Conservation (phyloP, 169 alveolate species). For the Cryptosporidium parvum region DNA sequence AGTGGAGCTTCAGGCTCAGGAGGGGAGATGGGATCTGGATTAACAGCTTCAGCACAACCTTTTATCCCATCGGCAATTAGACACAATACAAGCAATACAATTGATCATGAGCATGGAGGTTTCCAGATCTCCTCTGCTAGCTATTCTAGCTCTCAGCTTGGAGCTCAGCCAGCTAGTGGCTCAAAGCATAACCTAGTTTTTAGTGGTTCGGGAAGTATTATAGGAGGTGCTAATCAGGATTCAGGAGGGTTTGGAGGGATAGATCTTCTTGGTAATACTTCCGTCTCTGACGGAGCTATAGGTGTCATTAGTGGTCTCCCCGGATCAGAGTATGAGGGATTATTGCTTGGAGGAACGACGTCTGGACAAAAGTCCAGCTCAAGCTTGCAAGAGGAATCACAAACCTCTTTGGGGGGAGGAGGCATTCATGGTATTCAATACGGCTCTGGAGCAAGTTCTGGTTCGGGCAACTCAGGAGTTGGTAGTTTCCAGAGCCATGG, state of each 20-base stretch:
- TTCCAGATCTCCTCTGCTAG: constrained; percentile 2
- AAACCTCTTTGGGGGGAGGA: constrained; percentile 12
- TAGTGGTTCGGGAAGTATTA: background rate
- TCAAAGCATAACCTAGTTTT: background rate
- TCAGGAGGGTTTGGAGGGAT: constrained; percentile 10
- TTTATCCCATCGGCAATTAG: constrained; percentile 67
- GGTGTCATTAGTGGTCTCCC: background rate
- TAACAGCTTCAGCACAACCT: constrained; percentile 74
- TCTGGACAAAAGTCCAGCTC: constrained; percentile 40
- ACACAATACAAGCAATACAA: constrained; percentile 23
- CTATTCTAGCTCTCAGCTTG: background rate
- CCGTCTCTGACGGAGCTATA: background rate
- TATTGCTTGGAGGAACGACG: constrained; percentile 38
- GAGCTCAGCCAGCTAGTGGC: background rate
- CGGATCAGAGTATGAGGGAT: constrained; percentile 45
- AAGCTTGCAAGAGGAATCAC: constrained; percentile 25
- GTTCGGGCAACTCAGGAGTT: background rate
- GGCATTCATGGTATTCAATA: constrained; percentile 36
- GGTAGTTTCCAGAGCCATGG: background rate
- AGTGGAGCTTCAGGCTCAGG: background rate
- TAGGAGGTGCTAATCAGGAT: background rate
- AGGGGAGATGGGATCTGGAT: constrained; percentile 23
- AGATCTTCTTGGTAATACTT: background rate
- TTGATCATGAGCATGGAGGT: constrained; percentile 33
- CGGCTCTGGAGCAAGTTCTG: background rate